Conservation (phyloP, 495 filamentous ascomycete species). For the Achaetomiella virescens region DNA sequence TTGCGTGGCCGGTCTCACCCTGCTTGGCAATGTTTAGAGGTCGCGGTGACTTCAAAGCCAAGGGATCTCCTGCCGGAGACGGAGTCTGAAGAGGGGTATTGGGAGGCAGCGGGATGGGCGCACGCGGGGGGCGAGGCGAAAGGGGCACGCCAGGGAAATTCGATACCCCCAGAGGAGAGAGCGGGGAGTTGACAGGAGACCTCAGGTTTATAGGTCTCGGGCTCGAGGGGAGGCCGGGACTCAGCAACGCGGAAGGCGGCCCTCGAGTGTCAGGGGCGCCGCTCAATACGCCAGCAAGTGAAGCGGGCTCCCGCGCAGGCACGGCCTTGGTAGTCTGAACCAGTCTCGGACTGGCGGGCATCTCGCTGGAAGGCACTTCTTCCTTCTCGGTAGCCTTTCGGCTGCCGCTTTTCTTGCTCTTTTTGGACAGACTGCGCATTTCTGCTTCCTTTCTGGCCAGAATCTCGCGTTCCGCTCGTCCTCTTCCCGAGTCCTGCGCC, state of each 20-base stretch:
- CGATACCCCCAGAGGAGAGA: slow-evolving; percentile 53
- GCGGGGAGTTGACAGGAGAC: slow-evolving; percentile 64
- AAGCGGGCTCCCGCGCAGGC: slow-evolving; percentile 25
- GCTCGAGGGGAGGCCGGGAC: slow-evolving; percentile 82
- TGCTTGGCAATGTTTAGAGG: slow-evolving; percentile 37
- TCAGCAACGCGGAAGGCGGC: slow-evolving; percentile 56
- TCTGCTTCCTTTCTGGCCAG: slow-evolving; percentile 57
- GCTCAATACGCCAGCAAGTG: slow-evolving; percentile 47
- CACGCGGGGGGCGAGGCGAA: slow-evolving; percentile 63
- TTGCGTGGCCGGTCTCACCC: slow-evolving; percentile 23
- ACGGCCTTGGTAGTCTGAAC: slow-evolving; percentile 25
- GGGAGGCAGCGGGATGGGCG: slow-evolving; percentile 58
- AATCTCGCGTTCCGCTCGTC: slow-evolving; percentile 76
- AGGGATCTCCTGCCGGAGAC: slow-evolving; percentile 36
- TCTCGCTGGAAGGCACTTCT: slow-evolving; percentile 16
- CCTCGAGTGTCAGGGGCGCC: slow-evolving; percentile 25
- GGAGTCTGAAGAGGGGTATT: slow-evolving; percentile 55
- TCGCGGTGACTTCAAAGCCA: slow-evolving; percentile 33
- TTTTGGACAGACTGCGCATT: slow-evolving; percentile 58
- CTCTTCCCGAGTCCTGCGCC: slow-evolving; percentile 79
- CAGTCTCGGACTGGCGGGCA: slow-evolving; percentile 31
- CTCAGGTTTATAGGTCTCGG: slow-evolving; percentile 73
- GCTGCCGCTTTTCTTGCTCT: slow-evolving; percentile 50
- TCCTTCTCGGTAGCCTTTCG: slow-evolving; percentile 37
- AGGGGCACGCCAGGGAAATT: slow-evolving; percentile 55